These are phyloP conservation scores for Kazachstania africana DNA, from an alignment of 805 yeast species.

Conservation along the genomic window DNA sequence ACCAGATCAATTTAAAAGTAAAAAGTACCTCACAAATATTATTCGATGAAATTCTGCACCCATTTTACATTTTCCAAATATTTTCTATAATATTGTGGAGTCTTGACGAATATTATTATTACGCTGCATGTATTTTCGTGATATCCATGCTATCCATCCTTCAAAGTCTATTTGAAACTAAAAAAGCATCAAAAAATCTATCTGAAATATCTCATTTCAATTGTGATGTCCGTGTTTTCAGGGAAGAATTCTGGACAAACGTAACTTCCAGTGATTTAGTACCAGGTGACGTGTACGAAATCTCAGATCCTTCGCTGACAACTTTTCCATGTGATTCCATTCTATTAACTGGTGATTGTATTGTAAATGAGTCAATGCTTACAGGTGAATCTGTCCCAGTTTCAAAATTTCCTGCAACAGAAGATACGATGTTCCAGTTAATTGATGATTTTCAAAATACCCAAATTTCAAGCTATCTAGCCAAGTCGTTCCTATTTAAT, in stretches of 20 bases:
- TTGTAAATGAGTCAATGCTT: slow-evolving; percentile 94
- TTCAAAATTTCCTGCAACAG: slow-evolving; percentile 57
- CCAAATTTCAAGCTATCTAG: slow-evolving; percentile 49
- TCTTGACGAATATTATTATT: slow-evolving; percentile 83
- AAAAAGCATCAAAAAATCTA: slow-evolving; percentile 56
- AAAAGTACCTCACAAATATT: slow-evolving; percentile 55
- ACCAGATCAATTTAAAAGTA: slow-evolving; percentile 63
- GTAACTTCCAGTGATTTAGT: slow-evolving; percentile 67
- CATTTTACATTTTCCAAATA: slow-evolving; percentile 89
- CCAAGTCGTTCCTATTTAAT: slow-evolving; percentile 67
- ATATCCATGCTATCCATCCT: slow-evolving; percentile 73
- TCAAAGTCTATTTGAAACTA: slow-evolving; percentile 81
- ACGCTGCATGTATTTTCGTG: slow-evolving; percentile 82
- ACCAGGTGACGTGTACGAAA: slow-evolving; percentile 92
- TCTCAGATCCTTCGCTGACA: slow-evolving; percentile 69
- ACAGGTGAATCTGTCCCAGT: slow-evolving; percentile 99
- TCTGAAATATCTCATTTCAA: slow-evolving; percentile 60
- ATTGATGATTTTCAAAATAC: slow-evolving; percentile 44
- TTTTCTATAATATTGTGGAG: slow-evolving; percentile 89
- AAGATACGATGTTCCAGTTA: slow-evolving; percentile 46
- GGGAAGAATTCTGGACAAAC: slow-evolving; percentile 89
- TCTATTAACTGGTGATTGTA: slow-evolving; percentile 81
- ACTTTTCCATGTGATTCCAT: slow-evolving; percentile 83
- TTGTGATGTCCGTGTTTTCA: slow-evolving; percentile 80
- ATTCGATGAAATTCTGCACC: slow-evolving; percentile 83